A percentile compares a stretch with the other conserved stretches of the same genome.
Evolutionary conservation across 768 basidiomycete genomes (phyloP).

Genomic region (Amanita rubescens): DNA sequence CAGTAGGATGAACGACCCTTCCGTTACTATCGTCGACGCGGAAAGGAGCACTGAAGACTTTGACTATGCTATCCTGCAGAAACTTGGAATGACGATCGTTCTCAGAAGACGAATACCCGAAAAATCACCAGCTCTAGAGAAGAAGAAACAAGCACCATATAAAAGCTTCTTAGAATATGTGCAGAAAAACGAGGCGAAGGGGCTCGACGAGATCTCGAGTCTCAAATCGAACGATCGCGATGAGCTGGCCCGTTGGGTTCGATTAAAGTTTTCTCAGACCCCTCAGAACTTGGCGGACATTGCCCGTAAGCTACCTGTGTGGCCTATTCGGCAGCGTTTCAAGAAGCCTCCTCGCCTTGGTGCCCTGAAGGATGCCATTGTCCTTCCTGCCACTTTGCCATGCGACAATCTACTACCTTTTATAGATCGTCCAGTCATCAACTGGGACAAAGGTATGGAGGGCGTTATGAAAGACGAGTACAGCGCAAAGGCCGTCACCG

Average conservation of each 20-base stretch:
- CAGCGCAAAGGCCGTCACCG: background rate
- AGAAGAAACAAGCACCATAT: too few species aligned
- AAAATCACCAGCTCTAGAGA: too few species aligned
- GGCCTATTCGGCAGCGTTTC: conserved; percentile 17
- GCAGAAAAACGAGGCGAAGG: conserved; percentile 4
- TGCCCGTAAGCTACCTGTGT: conserved; percentile 27
- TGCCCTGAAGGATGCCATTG: conserved; percentile 11
- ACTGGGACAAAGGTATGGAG: background rate
- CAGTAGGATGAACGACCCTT: conserved; percentile 17
- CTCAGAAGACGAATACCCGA: conserved; percentile 12
- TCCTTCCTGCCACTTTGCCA: conserved; percentile 11
- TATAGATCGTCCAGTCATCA: background rate
- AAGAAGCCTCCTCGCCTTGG: conserved; percentile 11
- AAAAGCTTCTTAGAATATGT: conserved; percentile 15
- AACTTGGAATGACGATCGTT: conserved; percentile 21
- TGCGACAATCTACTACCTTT: background rate
- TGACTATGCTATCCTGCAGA: conserved; percentile 13
- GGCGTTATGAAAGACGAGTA: background rate
- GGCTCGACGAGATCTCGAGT: conserved; percentile 12
- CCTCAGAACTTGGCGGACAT: conserved; percentile 11
- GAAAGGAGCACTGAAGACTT: conserved; percentile 5
- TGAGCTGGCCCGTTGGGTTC: conserved; percentile 26
- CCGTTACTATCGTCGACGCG: conserved; percentile 18
- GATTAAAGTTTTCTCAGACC: conserved; percentile 10
- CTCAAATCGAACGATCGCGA: conserved; percentile 13